These are phyloP conservation scores for Ceratonia siliqua DNA, from an alignment of 306 rosid genomes.

Conservation along the genomic window DNA sequence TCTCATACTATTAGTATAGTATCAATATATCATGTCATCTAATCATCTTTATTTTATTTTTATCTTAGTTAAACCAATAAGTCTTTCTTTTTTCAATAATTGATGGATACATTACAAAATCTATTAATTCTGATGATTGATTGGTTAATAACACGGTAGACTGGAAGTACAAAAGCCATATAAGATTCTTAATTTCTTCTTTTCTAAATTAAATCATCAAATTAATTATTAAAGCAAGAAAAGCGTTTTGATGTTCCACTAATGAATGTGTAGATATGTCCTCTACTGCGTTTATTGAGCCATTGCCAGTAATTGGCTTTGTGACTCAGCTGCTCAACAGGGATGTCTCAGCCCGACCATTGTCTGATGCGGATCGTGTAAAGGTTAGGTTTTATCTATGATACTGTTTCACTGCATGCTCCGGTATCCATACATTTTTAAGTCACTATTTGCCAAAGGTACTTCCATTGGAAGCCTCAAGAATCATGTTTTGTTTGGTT, in stretches of 20 bases:
- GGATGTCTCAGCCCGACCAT: slow-evolving; percentile 72
- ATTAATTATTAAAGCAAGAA: neutral
- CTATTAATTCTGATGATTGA: neutral
- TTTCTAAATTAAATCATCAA: neutral
- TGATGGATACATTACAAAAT: neutral
- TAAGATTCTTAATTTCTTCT: neutral
- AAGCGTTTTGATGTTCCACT: neutral
- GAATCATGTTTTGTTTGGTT: neutral
- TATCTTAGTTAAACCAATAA: neutral
- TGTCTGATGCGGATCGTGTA: slow-evolving; percentile 87
- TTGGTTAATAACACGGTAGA: neutral
- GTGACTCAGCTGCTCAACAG: slow-evolving; percentile 74
- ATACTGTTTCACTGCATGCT: neutral
- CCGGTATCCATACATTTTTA: neutral
- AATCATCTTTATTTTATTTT: neutral
- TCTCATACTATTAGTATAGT: neutral
- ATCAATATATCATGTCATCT: neutral
- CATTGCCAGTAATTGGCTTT: slow-evolving; percentile 84
- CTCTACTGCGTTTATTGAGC: slow-evolving; percentile 96
- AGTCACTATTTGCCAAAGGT: neutral
- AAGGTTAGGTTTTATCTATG: slow-evolving; percentile 57
- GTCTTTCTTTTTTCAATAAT: neutral
- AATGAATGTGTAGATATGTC: slow-evolving; percentile 77
- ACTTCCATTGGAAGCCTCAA: neutral
- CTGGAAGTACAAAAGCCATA: neutral